These are phyloP conservation scores for Kwoniella sp. DNA, from an alignment of 768 basidiomycete species.

Conservation along the genomic window DNA sequence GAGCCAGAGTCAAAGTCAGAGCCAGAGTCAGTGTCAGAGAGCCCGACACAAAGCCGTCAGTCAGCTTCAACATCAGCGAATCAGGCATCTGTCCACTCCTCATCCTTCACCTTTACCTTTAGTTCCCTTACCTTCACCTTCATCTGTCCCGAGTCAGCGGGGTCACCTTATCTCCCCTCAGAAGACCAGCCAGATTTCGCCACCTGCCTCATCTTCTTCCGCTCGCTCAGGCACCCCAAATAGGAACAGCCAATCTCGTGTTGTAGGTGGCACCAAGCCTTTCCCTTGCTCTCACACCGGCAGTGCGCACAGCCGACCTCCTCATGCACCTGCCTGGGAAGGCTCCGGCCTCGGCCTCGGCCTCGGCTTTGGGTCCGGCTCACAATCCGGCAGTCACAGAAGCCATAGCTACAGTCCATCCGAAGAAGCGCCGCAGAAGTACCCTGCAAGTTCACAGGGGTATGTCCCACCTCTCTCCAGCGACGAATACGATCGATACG, in stretches of 20 bases:
- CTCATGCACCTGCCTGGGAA: background rate
- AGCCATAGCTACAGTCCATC: background rate
- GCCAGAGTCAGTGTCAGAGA: background rate
- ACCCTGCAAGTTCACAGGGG: slow-evolving; percentile 6
- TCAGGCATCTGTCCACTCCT: slow-evolving; percentile 12
- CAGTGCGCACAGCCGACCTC: background rate
- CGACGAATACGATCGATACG: slow-evolving; percentile 37
- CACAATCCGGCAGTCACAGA: background rate
- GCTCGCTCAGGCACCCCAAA: too few species aligned
- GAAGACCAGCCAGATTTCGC: background rate
- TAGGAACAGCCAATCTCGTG: too few species aligned
- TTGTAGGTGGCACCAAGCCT: background rate
- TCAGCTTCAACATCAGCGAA: background rate
- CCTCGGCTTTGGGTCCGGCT: background rate
- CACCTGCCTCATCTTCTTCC: too few species aligned
- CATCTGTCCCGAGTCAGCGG: background rate
- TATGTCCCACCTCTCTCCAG: slow-evolving; percentile 27
- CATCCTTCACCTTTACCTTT: background rate
- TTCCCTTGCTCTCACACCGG: background rate
- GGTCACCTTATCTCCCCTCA: background rate
- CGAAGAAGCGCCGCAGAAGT: background rate
- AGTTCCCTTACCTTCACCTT: background rate
- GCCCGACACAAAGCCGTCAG: slow-evolving; percentile 3
- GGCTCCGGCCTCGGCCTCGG: too few species aligned
- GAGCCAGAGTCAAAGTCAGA: background rate